Percentiles rank a stretch among this genome's conserved stretches.
These are phyloP conservation scores for Endocladia muricata DNA, from an alignment of 31 red algal genomes.

Conservation along the genomic window DNA sequence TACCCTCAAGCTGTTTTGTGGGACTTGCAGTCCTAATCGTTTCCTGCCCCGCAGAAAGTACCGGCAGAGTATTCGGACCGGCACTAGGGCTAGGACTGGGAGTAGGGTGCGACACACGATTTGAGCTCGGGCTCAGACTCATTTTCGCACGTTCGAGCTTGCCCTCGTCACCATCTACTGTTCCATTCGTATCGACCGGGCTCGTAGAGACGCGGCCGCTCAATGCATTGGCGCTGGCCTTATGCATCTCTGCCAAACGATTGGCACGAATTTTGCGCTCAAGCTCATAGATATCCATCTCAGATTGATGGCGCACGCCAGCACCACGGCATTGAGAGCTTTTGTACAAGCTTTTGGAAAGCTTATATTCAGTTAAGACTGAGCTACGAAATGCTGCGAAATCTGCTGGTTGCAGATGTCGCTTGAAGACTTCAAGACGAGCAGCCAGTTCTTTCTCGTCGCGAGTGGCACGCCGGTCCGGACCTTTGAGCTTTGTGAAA, in stretches of 20 bases:
- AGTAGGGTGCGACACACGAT: too few species aligned
- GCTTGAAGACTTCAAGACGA: constrained; percentile 16
- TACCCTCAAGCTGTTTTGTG: too few species aligned
- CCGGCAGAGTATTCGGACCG: too few species aligned
- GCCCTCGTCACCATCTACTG: too few species aligned
- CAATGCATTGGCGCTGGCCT: neutral
- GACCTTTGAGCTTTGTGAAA: constrained; percentile 14
- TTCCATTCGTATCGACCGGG: too few species aligned
- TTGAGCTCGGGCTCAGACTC: too few species aligned
- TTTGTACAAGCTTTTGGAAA: neutral
- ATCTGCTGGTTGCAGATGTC: neutral
- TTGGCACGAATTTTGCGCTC: neutral
- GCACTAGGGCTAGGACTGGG: too few species aligned
- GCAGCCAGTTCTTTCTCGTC: constrained; percentile 50
- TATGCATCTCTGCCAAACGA: neutral
- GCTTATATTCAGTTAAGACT: constrained; percentile 21
- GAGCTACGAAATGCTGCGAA: constrained; percentile 14
- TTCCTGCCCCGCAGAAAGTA: too few species aligned
- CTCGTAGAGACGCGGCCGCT: too few species aligned
- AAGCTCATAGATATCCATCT: constrained; percentile 17
- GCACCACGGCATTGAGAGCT: neutral
- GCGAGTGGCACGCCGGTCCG: neutral
- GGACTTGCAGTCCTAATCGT: too few species aligned
- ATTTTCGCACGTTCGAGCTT: too few species aligned
- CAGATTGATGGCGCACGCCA: constrained; percentile 10